Base-by-base conservation (phyloP, 257 asterid species). In the Penstemon newberryi region DNA sequence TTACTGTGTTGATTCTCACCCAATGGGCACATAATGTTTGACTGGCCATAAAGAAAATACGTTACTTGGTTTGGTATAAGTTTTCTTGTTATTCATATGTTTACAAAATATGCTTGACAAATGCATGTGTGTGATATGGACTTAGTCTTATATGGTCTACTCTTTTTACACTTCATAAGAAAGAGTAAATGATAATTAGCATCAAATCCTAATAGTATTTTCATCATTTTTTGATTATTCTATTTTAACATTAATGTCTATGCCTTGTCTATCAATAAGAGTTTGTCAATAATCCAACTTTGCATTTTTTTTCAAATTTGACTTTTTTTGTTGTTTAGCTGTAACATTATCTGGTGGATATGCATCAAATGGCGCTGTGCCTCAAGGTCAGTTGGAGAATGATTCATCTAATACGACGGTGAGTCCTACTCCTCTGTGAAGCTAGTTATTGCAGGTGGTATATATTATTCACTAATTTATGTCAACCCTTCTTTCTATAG, bases 401-500 rank as follows among this genome's bases (percentile, higher is more conserved):
- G 95, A 91, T 77, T 67, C 89, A 58, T 82, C 95, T 60, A 95
- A 91, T 81, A 87, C 99, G 63, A 94, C 99, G 49, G 99, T 91
- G 81, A 91, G 99, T 79, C 42, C 45, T 61, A 55, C 70, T 72
- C 72, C 75, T 66, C 68, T 67, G 57, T 37, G 39, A 57, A 63
- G 3, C 8, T 33, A 25, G 2, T 25, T 25, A 25, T 25, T 25
- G 1, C 33, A 25, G 33, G 33, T 25, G 33, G 33, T 58, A 60
- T 40, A 38, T 46, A 56, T 46, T 70, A 38, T 51, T 47, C 69
- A 37, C n/a, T 71, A 15, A 56, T 39, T n/a, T 8, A 37, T 46
- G 38, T 37, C 60, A n/a, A 52, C 12, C 46, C 13, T 65, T 49
- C 64, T 69, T 69, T 57, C 18, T 76, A 65, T 73, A 84, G 90